Evolutionary conservation across 2,329 filamentous ascomycete genomes (phyloP).

Genomic region (Sporothrix globosa): DNA sequence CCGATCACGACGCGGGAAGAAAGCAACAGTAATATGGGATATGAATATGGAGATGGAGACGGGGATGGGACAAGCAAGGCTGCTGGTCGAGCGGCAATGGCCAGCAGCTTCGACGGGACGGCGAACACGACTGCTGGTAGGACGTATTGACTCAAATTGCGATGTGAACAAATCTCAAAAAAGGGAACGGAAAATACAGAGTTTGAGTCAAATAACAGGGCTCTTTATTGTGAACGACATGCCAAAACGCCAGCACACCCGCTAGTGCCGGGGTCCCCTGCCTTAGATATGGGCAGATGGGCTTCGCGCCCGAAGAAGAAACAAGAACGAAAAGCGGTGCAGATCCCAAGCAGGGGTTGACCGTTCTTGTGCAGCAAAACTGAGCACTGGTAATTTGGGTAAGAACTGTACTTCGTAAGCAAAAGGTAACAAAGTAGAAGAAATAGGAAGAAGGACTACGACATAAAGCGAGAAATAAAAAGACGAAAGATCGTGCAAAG

Average conservation of each 20-base stretch:
- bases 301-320: background rate
- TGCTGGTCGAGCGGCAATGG: background rate
- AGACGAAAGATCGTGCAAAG: background rate
- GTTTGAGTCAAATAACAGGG: background rate
- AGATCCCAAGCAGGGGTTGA: background rate
- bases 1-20: slow-evolving; percentile 9
- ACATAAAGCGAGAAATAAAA: background rate
- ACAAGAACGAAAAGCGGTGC: background rate
- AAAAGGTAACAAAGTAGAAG: background rate
- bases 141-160: background rate
- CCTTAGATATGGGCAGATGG: too few species aligned
- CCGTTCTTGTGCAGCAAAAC: background rate
- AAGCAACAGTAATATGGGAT: background rate
- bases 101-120: background rate
- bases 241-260: slow-evolving; percentile 18
- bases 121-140: background rate
- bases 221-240: slow-evolving; percentile 28
- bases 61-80: background rate
- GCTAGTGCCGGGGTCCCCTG: background rate
- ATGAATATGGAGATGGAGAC: background rate
- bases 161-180: background rate
- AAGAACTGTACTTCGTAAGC: background rate
- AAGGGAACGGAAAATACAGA: background rate
- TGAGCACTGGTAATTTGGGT: background rate
- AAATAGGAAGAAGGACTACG: background rate